Conservation (phyloP, 1,284 basidiomycete genomes). For the Puccinia triticina region DNA sequence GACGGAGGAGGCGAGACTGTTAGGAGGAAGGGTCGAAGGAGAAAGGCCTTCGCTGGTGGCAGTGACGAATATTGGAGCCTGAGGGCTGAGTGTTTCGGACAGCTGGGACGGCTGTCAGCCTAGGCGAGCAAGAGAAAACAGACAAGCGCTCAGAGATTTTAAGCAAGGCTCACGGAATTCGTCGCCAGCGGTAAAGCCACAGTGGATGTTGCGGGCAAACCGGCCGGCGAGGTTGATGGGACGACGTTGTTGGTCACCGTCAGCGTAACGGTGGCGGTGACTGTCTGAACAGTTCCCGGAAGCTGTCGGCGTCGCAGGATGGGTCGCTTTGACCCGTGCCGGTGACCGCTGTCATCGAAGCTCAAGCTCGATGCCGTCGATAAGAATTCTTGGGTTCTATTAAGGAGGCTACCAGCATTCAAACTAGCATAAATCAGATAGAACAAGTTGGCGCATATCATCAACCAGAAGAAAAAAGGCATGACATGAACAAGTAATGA, state of each 20-base stretch:
- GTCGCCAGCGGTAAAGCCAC: neutral
- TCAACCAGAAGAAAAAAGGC: constrained; percentile 21
- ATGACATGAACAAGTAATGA: neutral
- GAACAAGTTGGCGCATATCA: constrained; percentile 9
- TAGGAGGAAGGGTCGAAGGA: constrained; percentile 1
- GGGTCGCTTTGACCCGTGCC: neutral
- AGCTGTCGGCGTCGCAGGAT: constrained; percentile 16
- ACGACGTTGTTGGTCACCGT: constrained; percentile 22
- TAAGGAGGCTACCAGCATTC: neutral
- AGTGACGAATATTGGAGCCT: constrained; percentile 25
- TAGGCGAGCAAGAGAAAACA: neutral
- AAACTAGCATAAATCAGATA: constrained; percentile 15
- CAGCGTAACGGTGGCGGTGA: constrained; percentile 34
- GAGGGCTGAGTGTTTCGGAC: constrained; percentile 14
- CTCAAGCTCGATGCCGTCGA: neutral
- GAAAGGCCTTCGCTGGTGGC: neutral
- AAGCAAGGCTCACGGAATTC: constrained; percentile 25
- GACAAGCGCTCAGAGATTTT: neutral
- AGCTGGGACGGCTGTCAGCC: constrained; percentile 20
- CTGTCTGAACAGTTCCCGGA: neutral
- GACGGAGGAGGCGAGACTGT: neutral
- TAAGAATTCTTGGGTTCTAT: neutral
- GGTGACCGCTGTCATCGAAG: neutral
- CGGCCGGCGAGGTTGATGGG: neutral
- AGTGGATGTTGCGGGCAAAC: neutral